Base-by-base conservation (phyloP, 345 rosid species). In the Boechera divaricarpa region DNA sequence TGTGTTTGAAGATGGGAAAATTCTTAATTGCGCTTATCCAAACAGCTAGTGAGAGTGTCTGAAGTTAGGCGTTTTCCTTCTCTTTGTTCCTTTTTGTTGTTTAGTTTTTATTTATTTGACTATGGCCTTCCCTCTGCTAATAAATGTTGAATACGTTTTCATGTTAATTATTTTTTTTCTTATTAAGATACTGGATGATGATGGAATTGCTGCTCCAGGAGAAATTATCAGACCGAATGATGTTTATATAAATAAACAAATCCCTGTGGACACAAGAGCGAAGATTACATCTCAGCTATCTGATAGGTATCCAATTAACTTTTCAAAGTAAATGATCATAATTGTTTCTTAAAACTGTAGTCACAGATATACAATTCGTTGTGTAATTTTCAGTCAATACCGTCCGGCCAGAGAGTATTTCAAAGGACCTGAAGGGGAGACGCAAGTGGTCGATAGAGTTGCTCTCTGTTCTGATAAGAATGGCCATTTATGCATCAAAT, bases 181-280 rank as follows among this genome's bases (percentile, higher is more conserved):
- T 78, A 29, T 77, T 6, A 48, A 94, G 98, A 84, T 86, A 67
- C 79, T 92, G 78, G 98, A 91, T 76, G 81, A 87, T 63, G 98
- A 94, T 69, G 98, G 98, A 70, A 67, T 94, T 16, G 98, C 93
- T 77, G 47, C 97, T 63, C 98, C 98, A 28, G 98, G 97, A 41
- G 94, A 94, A 86, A 88, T 89, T 73, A 90, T 94, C 65, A 85
- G 90, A 70, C 78, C 86, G 8, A 78, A 79, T 74, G 96, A 94
- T 80, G 48, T 89, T 42, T 86, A 85, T 52, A 60, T 92, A 82
- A 87, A 90, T 72, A 92, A 90, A 80, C 85, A 89, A 79, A 59
- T 84, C 55, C 91, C 97, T 21, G n/a, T 83, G 6, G 79, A 66
- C 32, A 84, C 89, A 44, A 80, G 69, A 79, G 84, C 80, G 8